Conservation (phyloP, 306 rosid species). For the Leucaena leucocephala region DNA sequence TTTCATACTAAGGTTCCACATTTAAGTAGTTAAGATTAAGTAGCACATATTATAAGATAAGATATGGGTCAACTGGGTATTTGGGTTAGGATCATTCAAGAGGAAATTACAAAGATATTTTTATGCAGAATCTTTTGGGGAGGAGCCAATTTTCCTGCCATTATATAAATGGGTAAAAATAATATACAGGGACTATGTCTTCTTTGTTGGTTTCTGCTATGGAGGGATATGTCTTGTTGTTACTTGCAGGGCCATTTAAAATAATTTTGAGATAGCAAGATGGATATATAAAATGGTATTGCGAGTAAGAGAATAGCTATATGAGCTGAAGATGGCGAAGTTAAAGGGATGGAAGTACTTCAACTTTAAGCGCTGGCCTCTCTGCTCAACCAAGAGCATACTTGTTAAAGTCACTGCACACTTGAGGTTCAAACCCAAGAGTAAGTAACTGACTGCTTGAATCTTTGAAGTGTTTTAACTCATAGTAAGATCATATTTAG, state of each 20-base stretch:
- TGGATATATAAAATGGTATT: constrained; percentile 49
- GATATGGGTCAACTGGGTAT: background rate
- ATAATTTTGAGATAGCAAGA: constrained; percentile 29
- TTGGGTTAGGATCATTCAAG: background rate
- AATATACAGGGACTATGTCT: constrained; percentile 47
- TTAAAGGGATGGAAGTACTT: constrained; percentile 57
- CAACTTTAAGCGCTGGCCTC: constrained; percentile 58
- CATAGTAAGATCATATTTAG: background rate
- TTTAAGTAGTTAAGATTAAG: background rate
- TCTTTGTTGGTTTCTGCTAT: constrained; percentile 57
- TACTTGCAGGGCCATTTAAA: constrained; percentile 33
- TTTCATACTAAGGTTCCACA: background rate
- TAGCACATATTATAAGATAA: background rate
- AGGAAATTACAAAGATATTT: background rate
- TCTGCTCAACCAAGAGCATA: constrained; percentile 54
- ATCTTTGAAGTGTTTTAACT: background rate
- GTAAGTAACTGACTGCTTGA: constrained; percentile 44
- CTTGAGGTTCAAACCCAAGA: constrained; percentile 50
- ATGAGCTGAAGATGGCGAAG: constrained; percentile 52
- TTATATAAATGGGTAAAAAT: constrained; percentile 9
- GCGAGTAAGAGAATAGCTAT: constrained; percentile 27
- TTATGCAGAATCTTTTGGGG: background rate
- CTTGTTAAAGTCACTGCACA: constrained; percentile 50
- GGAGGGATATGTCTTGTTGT: constrained; percentile 49
- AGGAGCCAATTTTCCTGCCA: constrained; percentile 22